Conservation (phyloP, 257 asterid genomes). For the Nicotiana noctiflora region DNA sequence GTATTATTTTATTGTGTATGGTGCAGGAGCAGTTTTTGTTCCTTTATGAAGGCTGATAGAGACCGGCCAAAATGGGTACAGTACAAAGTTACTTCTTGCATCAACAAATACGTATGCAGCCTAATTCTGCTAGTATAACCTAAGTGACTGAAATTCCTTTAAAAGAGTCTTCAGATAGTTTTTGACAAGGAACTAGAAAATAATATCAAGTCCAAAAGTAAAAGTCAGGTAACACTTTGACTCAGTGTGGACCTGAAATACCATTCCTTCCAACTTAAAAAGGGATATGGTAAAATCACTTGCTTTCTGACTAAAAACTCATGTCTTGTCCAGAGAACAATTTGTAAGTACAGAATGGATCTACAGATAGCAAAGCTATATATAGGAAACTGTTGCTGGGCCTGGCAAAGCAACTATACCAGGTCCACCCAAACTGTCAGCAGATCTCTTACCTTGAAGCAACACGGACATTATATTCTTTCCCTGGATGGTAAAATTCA, state of each 20-base stretch:
- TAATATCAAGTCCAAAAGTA: neutral
- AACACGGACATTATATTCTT: slow-evolving; percentile 43
- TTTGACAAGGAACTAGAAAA: neutral
- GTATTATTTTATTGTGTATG: neutral
- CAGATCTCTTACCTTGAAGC: slow-evolving; percentile 33
- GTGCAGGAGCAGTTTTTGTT: neutral
- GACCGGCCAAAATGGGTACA: neutral
- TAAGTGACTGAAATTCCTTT: neutral
- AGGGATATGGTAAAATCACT: neutral
- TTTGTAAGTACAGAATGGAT: neutral
- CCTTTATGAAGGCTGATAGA: neutral
- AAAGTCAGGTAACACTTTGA: neutral
- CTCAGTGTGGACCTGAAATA: neutral
- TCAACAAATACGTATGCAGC: neutral
- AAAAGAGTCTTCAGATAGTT: neutral
- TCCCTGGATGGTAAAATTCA: slow-evolving; percentile 44
- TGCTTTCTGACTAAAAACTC: neutral
- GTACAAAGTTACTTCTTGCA: neutral
- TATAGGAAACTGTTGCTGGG: neutral
- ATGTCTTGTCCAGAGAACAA: neutral
- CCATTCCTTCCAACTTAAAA: neutral
- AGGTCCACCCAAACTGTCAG: neutral
- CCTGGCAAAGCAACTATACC: neutral
- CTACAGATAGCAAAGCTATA: neutral
- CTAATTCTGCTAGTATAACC: neutral